Conservation (phyloP, 805 yeast genomes). For the Lipomyces oligophaga region DNA sequence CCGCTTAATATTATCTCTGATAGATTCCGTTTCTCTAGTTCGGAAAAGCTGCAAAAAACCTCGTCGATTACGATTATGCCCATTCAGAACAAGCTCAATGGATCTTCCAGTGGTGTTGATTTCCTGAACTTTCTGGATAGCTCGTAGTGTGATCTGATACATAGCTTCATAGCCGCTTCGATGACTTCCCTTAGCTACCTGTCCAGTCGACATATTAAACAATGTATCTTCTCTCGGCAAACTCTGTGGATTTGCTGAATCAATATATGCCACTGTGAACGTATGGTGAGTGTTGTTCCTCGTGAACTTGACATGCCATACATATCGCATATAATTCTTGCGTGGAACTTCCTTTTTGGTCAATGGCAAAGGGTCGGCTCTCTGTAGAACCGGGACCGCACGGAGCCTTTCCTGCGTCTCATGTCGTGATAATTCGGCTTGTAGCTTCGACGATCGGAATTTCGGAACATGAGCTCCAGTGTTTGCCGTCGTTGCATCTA, state of each 20-base stretch:
- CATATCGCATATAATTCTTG: slow-evolving; percentile 52
- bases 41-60: slow-evolving; percentile 79
- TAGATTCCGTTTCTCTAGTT: slow-evolving; percentile 78
- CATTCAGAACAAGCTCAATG: slow-evolving; percentile 72
- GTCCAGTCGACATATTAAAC: slow-evolving; percentile 72
- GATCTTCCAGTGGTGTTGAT: slow-evolving; percentile 51
- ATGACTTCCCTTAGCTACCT: slow-evolving; percentile 79
- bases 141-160: slow-evolving; percentile 72
- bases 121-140: slow-evolving; percentile 69
- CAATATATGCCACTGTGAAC: slow-evolving; percentile 58
- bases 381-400: background rate
- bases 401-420: too few relatives aligned
- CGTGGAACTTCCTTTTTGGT: slow-evolving; percentile 9
- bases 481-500: too few relatives aligned
- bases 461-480: too few relatives aligned
- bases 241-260: slow-evolving; percentile 67
- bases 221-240: slow-evolving; percentile 72
- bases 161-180: slow-evolving; percentile 93
- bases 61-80: slow-evolving; percentile 84
- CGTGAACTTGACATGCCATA: slow-evolving; percentile 70
- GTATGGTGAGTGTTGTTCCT: slow-evolving; percentile 82
- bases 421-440: too few relatives aligned
- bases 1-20: slow-evolving; percentile 64
- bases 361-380: slow-evolving; percentile 4
- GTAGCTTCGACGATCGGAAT: too few relatives aligned